Base-by-base conservation (phyloP, 805 yeast species). In the Ogataea degrootiae region DNA sequence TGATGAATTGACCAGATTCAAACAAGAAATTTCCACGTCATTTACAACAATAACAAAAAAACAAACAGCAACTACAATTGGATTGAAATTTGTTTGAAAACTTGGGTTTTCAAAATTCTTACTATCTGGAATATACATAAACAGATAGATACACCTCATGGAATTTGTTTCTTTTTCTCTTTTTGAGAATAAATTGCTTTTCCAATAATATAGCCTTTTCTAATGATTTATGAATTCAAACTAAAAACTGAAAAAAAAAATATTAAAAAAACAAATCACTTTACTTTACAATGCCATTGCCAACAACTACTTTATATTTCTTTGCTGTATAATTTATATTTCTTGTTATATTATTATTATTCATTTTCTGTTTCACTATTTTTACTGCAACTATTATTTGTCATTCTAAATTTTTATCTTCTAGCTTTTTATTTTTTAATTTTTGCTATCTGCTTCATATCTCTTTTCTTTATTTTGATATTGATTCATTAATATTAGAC, bases 1-100 rank as follows among this genome's bases (percentile, higher is more conserved):
- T 14, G 67, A 63, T 45, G 68, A 64, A 39, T 45, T 64, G 34
- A 48, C 61, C 5, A 60, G 54, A 45, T 45, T 64, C 33, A 56
- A 56, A 38, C 62, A 63, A 19, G 68, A 63, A 53, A 62, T 61
- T 12, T 43, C 63, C 26, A 26, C 53, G 26, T 41, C 54, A 8
- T 48, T 55, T 38, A 26, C 31, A 9, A 26, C 31, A 3, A 26
- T 11, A 9, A 26, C 31, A 26, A 26, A 26, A 26, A 9, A 26
- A 9, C 4, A 9, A 26, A 9, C 9, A 26, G 6, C 31, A 26
- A 26, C 54, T 44, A 46, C 48, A 34, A 48, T 50, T 29, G 48
- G 54, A 42, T 44, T 57, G 39, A 51, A 44, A 37, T 47, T 48
- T 42, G 50, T 52, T 33, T 52, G 37, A 46, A 43, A 29, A 38